Evolutionary conservation across 106 monocot species (phyloP), one percentile per base, ranked within the genome.

Genomic region (Chionographis japonica): DNA sequence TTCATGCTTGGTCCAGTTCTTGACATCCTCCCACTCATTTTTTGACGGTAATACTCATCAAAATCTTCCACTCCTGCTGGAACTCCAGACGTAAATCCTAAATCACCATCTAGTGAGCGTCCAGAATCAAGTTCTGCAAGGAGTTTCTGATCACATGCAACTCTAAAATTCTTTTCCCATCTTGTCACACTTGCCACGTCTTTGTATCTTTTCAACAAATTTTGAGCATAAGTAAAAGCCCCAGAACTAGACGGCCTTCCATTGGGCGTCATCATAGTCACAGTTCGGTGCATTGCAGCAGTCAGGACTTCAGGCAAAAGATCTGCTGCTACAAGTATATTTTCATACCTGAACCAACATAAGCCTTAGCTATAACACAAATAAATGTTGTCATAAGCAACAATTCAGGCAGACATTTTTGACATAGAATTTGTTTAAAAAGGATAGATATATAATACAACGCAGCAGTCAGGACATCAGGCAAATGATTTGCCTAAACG

Each of bases 11-110:
- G 64, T 5, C 66, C 82, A 80, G 67, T 77, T 77, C 92, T 79
- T 50, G 97, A 65, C 5, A 77, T 77, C 62, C 92, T 92, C 14
- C 78, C 86, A 66, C 71, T 77, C 57, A 92, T 64, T 66, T 89
- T 98, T 60, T 98, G 92, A 27, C 87, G 84, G 4, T 92, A 58
- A 67, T 74, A 82, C 14, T 97, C 91, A 72, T 97, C 95, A 70
- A 68, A 72, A 70, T 98, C 92, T 78, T 83, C 80, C 40, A 79
- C 50, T 58, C 85, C 89, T 60, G 74, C 63, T 43, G 89, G 70
- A 38, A 78, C 35, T 64, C 90, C 87, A 37, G 84, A 61, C 49
- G 87, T 72, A 63, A 84, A 81, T 64, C 85, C 81, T 19, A 68
- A 56, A 50, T 90, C 90, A 61, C 67, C 79, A 74, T 91, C 95